Conservation (phyloP, 176 grass and related monocot genomes). For the Eremochloa ophiuroides region DNA sequence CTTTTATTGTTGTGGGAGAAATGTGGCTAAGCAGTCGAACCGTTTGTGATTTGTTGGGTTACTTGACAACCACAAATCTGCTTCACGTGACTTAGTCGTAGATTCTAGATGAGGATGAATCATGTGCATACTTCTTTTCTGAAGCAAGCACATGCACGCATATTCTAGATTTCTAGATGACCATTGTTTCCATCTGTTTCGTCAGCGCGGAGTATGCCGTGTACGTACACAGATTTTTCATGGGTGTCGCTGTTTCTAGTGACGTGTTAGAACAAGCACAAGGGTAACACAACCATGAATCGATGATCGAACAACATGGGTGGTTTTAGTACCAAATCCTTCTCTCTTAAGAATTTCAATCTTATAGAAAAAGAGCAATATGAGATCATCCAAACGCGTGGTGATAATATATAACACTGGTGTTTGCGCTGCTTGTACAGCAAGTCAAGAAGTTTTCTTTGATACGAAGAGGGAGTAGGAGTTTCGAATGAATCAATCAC, state of each 20-base stretch:
- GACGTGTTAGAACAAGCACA: not conserved
- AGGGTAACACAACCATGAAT: not conserved
- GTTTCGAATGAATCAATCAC: not conserved
- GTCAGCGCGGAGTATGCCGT: not conserved
- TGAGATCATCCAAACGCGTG: not conserved
- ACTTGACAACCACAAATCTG: too few species aligned
- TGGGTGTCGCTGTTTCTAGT: not conserved
- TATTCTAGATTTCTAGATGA: not conserved
- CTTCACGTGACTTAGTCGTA: not conserved
- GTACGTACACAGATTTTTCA: not conserved
- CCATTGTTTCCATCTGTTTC: not conserved
- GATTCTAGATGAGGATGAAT: not conserved
- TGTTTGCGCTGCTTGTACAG: not conserved
- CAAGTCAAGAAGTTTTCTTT: conserved; percentile 12
- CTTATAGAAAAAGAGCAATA: not conserved
- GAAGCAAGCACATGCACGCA: not conserved
- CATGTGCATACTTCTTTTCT: not conserved
- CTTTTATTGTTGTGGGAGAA: too few species aligned
- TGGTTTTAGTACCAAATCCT: not conserved
- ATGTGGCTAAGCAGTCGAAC: too few species aligned
- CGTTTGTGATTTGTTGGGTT: too few species aligned
- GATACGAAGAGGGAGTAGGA: not conserved
- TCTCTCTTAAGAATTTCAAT: not conserved
- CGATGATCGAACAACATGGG: not conserved
- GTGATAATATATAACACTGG: not conserved